Evolutionary conservation across 2,329 filamentous ascomycete species (phyloP), one percentile per base, ranked within the genome.

Genomic region (Coniochaeta prunicola): DNA sequence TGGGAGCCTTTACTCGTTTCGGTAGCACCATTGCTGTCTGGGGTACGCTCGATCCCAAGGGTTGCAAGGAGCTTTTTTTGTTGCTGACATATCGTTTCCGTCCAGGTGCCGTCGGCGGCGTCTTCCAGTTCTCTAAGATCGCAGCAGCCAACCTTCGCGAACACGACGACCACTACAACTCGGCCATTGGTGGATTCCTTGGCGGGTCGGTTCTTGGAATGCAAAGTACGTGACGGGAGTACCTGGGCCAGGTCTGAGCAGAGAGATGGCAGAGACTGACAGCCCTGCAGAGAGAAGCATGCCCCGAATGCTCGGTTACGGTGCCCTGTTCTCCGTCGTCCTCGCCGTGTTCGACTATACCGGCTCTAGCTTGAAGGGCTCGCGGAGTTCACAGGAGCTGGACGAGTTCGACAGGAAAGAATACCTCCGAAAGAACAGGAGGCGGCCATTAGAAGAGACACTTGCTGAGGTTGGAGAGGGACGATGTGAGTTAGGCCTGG

Each of bases 61-160:
- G 24, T 12, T 56, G 21, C 26, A 26, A 17, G 28, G 4, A 56
- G 34, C 3, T 48, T 2, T 38, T n/a, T 9, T 24, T 21, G 36
- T 42, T 36, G 24, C 19, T 48, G 13, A 33, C 34, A n/a, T 28
- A 19, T 17, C 31, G 21, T 53, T 31, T 12, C 38, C 19, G 31
- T 28, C 12, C 54, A 92, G 90, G 86, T 69, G 84, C 85, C 42
- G 84, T 87, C 73, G 89, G 90, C 69, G 86, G 84, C 68, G 82
- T 87, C 62, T 96, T 91, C 75, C 82, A 85, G 67, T 96, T 97
- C 78, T 81, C 87, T 66, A 87, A 83, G 67, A 83, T 82, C 66
- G 89, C 90, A 56, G 81, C 88, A 53, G 90, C 91, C 73, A 97
- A 97, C 77, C 78, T 97, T 64, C 87, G 92, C 68, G 82, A 92